phyloP scores from a whole-genome alignment of 306 rosid species.

The Acmispon strigosus region DNA sequence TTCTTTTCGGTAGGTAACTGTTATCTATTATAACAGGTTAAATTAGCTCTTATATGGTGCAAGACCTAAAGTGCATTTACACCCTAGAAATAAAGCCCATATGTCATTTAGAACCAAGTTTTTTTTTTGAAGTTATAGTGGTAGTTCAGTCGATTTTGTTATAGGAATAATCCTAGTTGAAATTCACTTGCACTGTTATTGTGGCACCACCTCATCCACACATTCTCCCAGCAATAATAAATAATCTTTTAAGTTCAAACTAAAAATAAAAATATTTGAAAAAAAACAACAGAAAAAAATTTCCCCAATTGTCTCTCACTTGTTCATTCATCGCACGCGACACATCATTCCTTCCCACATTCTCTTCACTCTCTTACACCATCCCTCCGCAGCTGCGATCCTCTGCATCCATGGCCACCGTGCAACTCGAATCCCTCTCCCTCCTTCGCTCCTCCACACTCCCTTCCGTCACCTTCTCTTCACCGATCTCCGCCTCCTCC shows the following conservation, averaged over 20 bases:
- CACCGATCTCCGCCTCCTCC: conserved; percentile 41
- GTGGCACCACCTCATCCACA: conserved; percentile 3
- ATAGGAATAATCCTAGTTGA: too few species aligned
- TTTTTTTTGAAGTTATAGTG: too few species aligned
- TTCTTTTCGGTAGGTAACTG: too few species aligned
- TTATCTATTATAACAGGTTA: too few species aligned
- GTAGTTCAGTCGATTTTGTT: too few species aligned
- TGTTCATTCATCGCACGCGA: background rate
- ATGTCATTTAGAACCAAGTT: too few species aligned
- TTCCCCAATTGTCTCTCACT: background rate
- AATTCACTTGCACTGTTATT: too few species aligned
- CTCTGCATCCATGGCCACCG: conserved; percentile 65
- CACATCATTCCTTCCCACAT: background rate
- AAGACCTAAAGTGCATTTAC: too few species aligned
- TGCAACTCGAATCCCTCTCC: conserved; percentile 47
- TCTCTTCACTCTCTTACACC: background rate
- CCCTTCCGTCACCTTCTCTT: conserved; percentile 25
- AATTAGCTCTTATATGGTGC: too few species aligned
- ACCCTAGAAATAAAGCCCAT: too few species aligned
- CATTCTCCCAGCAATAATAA: background rate
- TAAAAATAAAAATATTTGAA: background rate
- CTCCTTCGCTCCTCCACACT: conserved; percentile 45
- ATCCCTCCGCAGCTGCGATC: conserved; percentile 35
- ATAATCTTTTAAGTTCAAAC: background rate
- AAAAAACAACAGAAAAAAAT: background rate